phyloP scores from a whole-genome alignment of 495 filamentous ascomycete genomes.

The Wilcoxina mikolae region DNA sequence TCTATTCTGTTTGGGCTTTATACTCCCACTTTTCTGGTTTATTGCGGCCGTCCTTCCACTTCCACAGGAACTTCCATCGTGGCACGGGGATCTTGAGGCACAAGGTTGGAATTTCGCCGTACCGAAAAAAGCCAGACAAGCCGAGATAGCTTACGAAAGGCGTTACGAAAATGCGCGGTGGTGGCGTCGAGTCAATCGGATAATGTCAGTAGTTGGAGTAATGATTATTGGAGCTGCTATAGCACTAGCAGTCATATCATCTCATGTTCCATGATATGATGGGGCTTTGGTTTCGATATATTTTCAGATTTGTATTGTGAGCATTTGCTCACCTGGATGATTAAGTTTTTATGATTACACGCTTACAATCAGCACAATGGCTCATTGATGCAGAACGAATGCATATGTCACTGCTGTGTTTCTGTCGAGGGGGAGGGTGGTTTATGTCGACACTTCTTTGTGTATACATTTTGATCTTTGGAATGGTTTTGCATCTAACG shows the following conservation, averaged over 20 bases:
- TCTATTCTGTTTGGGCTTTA: conserved; percentile 75
- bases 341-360: too few species aligned
- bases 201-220: conserved; percentile 67
- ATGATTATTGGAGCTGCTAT: conserved; percentile 63
- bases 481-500: too few species aligned
- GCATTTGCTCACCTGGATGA: too few species aligned
- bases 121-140: conserved; percentile 25
- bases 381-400: too few species aligned
- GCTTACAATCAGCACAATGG: too few species aligned
- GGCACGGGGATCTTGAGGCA: conserved; percentile 34
- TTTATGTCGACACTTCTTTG: too few species aligned
- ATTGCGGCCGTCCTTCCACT: conserved; percentile 69
- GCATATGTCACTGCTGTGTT: too few species aligned
- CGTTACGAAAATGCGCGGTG: conserved; percentile 70
- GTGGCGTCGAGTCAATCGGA: conserved; percentile 85
- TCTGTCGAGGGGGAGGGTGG: too few species aligned
- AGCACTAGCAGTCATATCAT: conserved; percentile 9
- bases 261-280: neutral
- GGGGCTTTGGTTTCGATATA: too few species aligned
- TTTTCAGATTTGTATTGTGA: too few species aligned
- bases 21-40: conserved; percentile 81
- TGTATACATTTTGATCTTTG: too few species aligned
- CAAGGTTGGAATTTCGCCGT: conserved; percentile 25
- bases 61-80: conserved; percentile 34
- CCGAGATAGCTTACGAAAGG: conserved; percentile 38